Evolutionary conservation across 805 yeast genomes (phyloP), one percentile per base, ranked within the genome.

Genomic region (Maudiozyma barnettii): DNA sequence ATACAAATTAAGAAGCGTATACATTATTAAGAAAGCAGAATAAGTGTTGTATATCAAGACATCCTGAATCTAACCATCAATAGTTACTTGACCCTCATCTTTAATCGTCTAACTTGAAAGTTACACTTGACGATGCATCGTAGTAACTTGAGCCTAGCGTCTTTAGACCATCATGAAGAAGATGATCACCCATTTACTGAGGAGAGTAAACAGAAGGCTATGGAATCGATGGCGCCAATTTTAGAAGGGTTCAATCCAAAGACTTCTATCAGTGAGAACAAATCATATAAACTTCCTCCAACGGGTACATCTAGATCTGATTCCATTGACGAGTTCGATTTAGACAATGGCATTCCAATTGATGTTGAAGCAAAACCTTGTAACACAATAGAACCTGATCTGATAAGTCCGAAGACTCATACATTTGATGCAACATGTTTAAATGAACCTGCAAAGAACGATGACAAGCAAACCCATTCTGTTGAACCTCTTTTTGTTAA

Each of bases 191-290:
- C 23, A 21, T 16, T 45, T n/a, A 21, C 39, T 12, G 41, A 40
- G n/a, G 54, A 54, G 20, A 63, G 65, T 22, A 66, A 67, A 30
- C 72, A 72, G 55, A 78, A 72, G 52, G 91, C 91, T 12, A 81
- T 84, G 71, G 90, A 86, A 10, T 76, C 87, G 0, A 78, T 84
- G 40, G 91, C 91, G 0, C 93, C 95, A 2, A 82, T 84, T 59
- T 64, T 85, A 38, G 89, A 82, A 59, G 72, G 78, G 1, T 85
- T 82, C 62, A 75, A 78, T 5, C 93, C 93, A 5, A 84, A 82
- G 58, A 76, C 89, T 0, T 75, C 82, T 0, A 72, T 78, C 4
- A 68, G 73, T 44, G 77, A 73, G 53, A 71, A 71, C 54, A 69
- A 63, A 31, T 62, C 66, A 8, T 53, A 63, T 39, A 65, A 59